phyloP scores from a whole-genome alignment of 371 early-diverging fungal species.

The Haplosporangium sp. region DNA sequence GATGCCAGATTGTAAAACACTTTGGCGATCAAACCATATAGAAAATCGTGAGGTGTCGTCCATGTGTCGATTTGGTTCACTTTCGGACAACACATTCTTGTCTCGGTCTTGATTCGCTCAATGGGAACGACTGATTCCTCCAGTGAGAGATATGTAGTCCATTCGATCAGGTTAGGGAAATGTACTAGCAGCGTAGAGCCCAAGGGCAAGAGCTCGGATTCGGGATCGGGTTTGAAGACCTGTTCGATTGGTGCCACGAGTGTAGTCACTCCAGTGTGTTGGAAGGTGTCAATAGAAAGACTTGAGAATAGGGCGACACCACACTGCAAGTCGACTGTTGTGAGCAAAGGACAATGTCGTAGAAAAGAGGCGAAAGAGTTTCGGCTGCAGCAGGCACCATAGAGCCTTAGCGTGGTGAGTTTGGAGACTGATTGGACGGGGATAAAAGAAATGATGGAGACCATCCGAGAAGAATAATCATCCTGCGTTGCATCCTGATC shows the following conservation, averaged over 20 bases:
- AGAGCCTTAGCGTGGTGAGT: conserved; percentile 1
- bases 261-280: conserved; percentile 1
- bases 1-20: conserved; percentile 1
- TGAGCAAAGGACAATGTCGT: conserved; percentile 9
- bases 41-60: conserved; percentile 5
- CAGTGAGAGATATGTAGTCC: too few species aligned
- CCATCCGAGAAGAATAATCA: not conserved
- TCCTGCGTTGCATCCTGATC: not conserved
- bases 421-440: not conserved
- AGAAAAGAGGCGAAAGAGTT: conserved; percentile 5
- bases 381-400: conserved; percentile 1
- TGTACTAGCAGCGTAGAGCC: conserved; percentile 11
- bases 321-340: not conserved
- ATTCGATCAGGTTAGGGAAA: conserved; percentile 7
- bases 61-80: conserved; percentile 4
- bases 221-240: conserved; percentile 14
- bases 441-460: conserved; percentile 5
- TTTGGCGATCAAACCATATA: conserved; percentile 12
- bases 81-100: conserved; percentile 15
- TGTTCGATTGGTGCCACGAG: conserved; percentile 3
- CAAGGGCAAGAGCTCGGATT: not conserved
- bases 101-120: conserved; percentile 20
- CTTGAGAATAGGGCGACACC: conserved; percentile 9
- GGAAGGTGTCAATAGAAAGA: conserved; percentile 11
- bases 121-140: conserved; percentile 13